Evolutionary conservation across 2,329 filamentous ascomycete species (phyloP), one percentile per base, ranked within the genome.

Genomic region (Calonectria honghensis): DNA sequence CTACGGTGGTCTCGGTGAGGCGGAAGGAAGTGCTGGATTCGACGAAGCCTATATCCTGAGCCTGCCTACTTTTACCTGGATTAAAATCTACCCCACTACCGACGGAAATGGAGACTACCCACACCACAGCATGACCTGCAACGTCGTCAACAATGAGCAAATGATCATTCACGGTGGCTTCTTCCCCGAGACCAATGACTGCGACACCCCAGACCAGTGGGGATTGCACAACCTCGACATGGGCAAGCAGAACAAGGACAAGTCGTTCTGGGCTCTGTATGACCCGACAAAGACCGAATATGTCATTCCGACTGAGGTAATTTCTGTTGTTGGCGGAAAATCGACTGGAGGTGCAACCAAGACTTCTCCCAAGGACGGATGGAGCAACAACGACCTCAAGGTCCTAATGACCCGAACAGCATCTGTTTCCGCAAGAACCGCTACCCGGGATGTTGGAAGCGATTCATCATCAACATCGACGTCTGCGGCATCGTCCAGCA

Each of bases 141-240:
- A 92, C 77, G 89, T 93, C 10, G 77, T 83, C n/a, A 87, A 88
- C 68, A 81, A 85, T 31, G 86, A 88, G 6, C 91, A 93, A 80
- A 93, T 93, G 91, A 81, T 93, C 37, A 85, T 93, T 70, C 90
- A 92, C 57, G 91, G 92, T 32, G 92, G 92, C n/a, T 88, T 87
- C 64, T 93, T 92, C 75, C 88, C 91, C 0, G 76, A 84, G 4
- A 84, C 76, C 13, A 80, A 87, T 45, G 79, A 84, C 18, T 93
- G 91, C 78, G 91, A 93, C 79, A 84, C 85, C 4, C 84, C 85
- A 1, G 82, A 83, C 6, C 87, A 89, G 24, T 90, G 87, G 85
- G 91, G 90, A 9, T 87, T 89, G 14, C 91, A 92, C 80, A 91
- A 91, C 78, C 83, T 91, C 76, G 89, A 91, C 79, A 79, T 92